Evolutionary conservation across 1,284 basidiomycete species (phyloP).

Genomic region (Ceratobasidium sp.): DNA sequence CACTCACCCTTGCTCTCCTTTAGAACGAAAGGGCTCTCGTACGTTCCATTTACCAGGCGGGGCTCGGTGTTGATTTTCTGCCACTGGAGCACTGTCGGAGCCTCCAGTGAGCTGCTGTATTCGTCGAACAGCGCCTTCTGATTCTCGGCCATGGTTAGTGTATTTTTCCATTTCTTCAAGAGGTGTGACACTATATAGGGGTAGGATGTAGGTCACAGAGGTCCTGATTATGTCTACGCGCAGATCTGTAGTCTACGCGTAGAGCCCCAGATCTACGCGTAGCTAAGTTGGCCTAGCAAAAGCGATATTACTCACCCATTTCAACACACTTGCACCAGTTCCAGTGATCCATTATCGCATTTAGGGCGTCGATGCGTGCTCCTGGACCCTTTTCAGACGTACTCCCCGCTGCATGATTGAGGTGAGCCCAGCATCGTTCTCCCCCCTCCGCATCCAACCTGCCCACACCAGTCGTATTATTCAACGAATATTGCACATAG

Average conservation of each 20-base stretch:
- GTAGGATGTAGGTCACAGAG: not conserved
- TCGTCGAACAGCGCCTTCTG: not conserved
- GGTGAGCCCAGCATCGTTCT: constrained; percentile 12
- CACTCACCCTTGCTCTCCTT: not conserved
- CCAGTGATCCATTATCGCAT: constrained; percentile 14
- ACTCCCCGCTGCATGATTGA: constrained; percentile 9
- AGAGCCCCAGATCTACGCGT: too few relatives aligned
- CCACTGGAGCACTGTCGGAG: not conserved
- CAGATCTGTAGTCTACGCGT: too few relatives aligned
- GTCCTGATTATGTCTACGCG: too few relatives aligned
- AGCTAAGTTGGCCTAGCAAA: too few relatives aligned
- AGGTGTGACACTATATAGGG: not conserved
- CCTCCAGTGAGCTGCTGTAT: not conserved
- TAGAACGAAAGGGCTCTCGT: not conserved
- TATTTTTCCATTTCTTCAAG: not conserved
- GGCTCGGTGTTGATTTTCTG: not conserved
- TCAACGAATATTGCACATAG: not conserved
- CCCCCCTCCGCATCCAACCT: constrained; percentile 1
- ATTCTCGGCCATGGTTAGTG: not conserved
- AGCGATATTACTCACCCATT: not conserved
- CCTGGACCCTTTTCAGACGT: constrained; percentile 25
- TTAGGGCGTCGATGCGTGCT: not conserved
- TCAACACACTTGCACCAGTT: constrained; percentile 10
- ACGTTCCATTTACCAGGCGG: not conserved
- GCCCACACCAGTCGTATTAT: not conserved